phyloP scores from a whole-genome alignment of 208 protist genomes.

The Crithidia brevicula region DNA sequence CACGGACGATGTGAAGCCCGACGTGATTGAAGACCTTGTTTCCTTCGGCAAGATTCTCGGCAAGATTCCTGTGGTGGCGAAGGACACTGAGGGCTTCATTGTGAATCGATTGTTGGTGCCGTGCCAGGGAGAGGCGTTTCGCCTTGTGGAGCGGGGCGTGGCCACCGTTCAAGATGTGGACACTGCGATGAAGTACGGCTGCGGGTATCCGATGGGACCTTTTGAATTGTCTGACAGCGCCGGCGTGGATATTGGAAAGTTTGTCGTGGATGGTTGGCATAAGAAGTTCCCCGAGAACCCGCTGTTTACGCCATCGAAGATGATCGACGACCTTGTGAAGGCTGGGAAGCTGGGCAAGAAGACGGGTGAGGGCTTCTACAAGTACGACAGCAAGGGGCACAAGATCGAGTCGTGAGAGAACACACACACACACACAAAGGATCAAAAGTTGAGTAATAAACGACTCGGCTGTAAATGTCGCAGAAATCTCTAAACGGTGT shows the following conservation, averaged over 20 bases:
- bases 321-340: constrained; percentile 60
- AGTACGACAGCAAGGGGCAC: constrained; percentile 45
- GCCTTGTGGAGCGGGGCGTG: constrained; percentile 82
- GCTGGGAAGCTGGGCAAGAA: constrained; percentile 87
- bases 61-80: constrained; percentile 71
- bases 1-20: constrained; percentile 52
- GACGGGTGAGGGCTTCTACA: constrained; percentile 91
- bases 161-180: constrained; percentile 84
- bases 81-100: constrained; percentile 91
- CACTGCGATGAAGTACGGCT: constrained; percentile 89
- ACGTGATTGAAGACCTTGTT: constrained; percentile 50
- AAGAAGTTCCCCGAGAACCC: constrained; percentile 55
- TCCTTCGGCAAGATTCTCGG: constrained; percentile 58
- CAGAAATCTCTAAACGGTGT: too few species aligned
- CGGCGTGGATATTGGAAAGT: constrained; percentile 75
- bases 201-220: constrained; percentile 91
- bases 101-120: constrained; percentile 91
- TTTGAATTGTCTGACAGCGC: constrained; percentile 80
- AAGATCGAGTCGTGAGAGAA: constrained; percentile 11
- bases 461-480: too few species aligned
- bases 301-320: constrained; percentile 60
- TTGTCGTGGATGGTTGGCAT: constrained; percentile 79
- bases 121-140: constrained; percentile 75
- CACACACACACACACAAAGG: not conserved
- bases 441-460: not conserved